A percentile compares a stretch with the other conserved stretches of the same genome.
phyloP scores from a whole-genome alignment of 352 stramenopile species.

The Halophytophthora polymorphica region DNA sequence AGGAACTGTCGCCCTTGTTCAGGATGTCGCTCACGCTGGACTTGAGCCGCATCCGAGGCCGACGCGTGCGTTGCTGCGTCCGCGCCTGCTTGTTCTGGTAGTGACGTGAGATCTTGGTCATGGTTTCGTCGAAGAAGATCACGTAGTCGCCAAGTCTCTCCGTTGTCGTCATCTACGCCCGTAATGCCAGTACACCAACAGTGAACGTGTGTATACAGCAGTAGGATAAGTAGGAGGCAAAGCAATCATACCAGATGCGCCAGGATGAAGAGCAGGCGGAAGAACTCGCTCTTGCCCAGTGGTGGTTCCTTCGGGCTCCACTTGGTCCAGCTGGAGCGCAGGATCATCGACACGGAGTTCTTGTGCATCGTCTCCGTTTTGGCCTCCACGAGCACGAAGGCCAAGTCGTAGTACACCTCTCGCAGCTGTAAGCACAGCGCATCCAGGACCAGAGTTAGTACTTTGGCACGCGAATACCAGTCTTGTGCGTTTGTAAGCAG shows the following conservation, averaged over 20 bases:
- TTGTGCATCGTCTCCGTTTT: conserved; percentile 79
- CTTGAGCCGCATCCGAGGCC: conserved; percentile 19
- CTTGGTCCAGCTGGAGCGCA: conserved; percentile 65
- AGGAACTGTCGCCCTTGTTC: conserved; percentile 2
- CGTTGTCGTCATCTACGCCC: conserved; percentile 60
- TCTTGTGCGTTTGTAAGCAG: not conserved
- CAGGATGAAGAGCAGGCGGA: conserved; percentile 66
- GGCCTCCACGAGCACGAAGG: conserved; percentile 65
- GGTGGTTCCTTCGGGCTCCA: conserved; percentile 58
- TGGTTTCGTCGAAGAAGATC: conserved; percentile 69
- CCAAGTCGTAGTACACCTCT: conserved; percentile 66
- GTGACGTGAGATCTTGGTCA: conserved; percentile 47
- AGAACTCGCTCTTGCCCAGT: conserved; percentile 58
- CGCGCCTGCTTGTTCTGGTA: conserved; percentile 43
- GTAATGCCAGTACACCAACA: not conserved
- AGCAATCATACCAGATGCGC: conserved; percentile 51
- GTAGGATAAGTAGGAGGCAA: too few relatives aligned
- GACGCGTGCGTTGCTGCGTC: conserved; percentile 18
- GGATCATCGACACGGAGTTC: conserved; percentile 76
- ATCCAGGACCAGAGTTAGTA: conserved; percentile 1
- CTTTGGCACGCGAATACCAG: too few relatives aligned
- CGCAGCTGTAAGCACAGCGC: conserved; percentile 34
- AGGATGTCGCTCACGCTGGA: conserved; percentile 34
- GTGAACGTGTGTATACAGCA: not conserved
- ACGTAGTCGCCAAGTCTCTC: conserved; percentile 71